Evolutionary conservation across 2,329 filamentous ascomycete species (phyloP).

Genomic region (Calonectria montana): DNA sequence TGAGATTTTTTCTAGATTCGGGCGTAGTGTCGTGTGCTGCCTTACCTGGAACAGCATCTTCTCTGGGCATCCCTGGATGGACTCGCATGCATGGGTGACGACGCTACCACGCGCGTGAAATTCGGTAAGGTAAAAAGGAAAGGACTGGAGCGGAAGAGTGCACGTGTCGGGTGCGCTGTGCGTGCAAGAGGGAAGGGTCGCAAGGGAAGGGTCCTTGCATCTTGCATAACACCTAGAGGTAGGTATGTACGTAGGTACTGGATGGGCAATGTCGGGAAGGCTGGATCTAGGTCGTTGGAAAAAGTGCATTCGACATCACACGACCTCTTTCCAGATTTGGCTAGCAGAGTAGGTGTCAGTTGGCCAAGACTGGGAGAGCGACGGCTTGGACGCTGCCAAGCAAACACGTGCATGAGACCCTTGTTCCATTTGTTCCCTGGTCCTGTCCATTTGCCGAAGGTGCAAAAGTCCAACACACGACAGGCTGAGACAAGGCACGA

Average conservation of each 20-base stretch:
- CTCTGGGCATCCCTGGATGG: background rate
- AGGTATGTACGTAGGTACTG: no score
- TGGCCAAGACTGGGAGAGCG: conserved; percentile 20
- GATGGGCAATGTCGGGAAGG: background rate
- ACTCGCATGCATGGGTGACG: background rate
- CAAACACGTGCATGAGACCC: conserved; percentile 27
- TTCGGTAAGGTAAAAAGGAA: conserved; percentile 8
- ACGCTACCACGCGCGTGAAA: background rate
- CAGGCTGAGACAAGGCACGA: background rate
- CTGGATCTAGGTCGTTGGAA: background rate
- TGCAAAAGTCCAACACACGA: background rate
- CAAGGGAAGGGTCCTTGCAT: background rate
- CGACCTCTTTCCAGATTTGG: conserved; percentile 28
- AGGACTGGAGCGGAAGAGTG: background rate
- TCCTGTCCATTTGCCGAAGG: background rate
- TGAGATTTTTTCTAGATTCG: conserved; percentile 1
- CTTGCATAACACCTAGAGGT: no score
- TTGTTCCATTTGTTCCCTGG: conserved; percentile 10
- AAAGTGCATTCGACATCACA: conserved; percentile 16
- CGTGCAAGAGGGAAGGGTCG: background rate
- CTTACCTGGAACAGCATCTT: background rate
- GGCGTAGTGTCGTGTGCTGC: background rate
- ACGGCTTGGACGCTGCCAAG: conserved; percentile 25
- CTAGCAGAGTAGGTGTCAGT: background rate
- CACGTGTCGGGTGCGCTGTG: background rate